Conservation (phyloP, 495 filamentous ascomycete species). For the Mytilinidion resinicola region DNA sequence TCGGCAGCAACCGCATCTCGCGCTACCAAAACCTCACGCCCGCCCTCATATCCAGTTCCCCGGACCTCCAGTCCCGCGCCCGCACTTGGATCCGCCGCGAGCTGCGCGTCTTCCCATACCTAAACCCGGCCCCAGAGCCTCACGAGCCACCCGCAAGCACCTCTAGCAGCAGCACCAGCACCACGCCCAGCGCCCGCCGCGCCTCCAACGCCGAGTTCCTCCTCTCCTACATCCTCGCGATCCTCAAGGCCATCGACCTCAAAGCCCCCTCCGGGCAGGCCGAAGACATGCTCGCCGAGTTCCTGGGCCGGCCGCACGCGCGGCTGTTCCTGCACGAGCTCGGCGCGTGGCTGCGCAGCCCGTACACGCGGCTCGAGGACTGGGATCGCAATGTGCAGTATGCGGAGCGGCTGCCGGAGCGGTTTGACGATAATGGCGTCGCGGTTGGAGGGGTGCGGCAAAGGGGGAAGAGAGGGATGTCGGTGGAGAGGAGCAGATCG, state of each 20-base stretch:
- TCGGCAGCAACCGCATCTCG: slow-evolving; percentile 77
- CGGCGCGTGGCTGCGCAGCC: slow-evolving; percentile 72
- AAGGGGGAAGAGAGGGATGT: too few relatives aligned
- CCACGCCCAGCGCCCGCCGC: slow-evolving; percentile 35
- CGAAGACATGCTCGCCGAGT: slow-evolving; percentile 81
- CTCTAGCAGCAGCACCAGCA: slow-evolving; percentile 6
- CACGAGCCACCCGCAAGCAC: slow-evolving; percentile 14
- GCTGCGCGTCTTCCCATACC: slow-evolving; percentile 77
- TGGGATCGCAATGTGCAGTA: slow-evolving; percentile 87
- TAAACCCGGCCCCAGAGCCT: slow-evolving; percentile 41
- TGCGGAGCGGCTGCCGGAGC: slow-evolving; percentile 17
- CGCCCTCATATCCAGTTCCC: slow-evolving; percentile 52
- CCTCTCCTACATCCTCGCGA: slow-evolving; percentile 80
- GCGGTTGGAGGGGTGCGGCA: not conserved
- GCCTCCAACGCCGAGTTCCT: slow-evolving; percentile 82
- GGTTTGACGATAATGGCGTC: slow-evolving; percentile 9
- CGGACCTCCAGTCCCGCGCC: slow-evolving; percentile 72
- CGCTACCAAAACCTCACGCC: slow-evolving; percentile 73
- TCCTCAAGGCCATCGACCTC: slow-evolving; percentile 86
- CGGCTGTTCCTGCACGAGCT: slow-evolving; percentile 81
- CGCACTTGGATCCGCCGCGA: slow-evolving; percentile 83
- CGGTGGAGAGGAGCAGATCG: not conserved
- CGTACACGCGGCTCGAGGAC: slow-evolving; percentile 57
- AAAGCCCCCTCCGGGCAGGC: slow-evolving; percentile 78
- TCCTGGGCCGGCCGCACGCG: slow-evolving; percentile 71